Evolutionary conservation across 441 rosid genomes (phyloP), one percentile per base, ranked within the genome.

Genomic region (Gossypium davidsonii): DNA sequence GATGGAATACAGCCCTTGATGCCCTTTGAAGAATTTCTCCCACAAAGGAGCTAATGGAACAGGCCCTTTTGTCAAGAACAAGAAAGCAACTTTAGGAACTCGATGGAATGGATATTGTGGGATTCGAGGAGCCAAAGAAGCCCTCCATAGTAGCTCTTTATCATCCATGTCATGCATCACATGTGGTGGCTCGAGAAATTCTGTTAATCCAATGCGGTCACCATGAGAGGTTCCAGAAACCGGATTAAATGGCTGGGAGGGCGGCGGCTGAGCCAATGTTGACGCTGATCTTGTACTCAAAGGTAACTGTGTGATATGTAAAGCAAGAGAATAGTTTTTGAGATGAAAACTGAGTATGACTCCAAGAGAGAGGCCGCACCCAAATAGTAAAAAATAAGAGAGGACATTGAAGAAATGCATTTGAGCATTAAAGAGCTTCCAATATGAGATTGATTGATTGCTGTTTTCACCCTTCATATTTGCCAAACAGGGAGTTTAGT

Each of bases 61-160:
- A 12, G 88, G 87, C 28, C 97, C 97, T 71, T 85, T 92, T 0
- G 90, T 84, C 83, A 94, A 78, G 80, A 94, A 92, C 97, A 94
- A 42, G 83, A 94, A 92, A 1, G 97, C 98, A 21, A 92, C 83
- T 71, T 92, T 89, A 3, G 97, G 95, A 51, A 81, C 84, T 66
- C 90, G 72, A 1, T 77, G 59, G 73, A 86, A 90, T 15, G 97
- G 97, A 48, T 74, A 85, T 10, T 72, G 65, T 0, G 3, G 42
- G 10, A 87, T 83, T 74, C 69, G 74, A 1, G 96, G 92, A 0
- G 76, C 76, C 92, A 88, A 73, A 37, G 97, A 90, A 18, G 98
- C 97, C 73, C 92, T 87, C 98, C 98, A 92, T 0, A 90, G 73
- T 75, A 94, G 84, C 79, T 92, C 97, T 14, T 81, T 80, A 6